A percentile compares a stretch with the other conserved stretches of the same genome.
Conservation (phyloP, 2,329 filamentous ascomycete genomes). For the Lojkania enalia region DNA sequence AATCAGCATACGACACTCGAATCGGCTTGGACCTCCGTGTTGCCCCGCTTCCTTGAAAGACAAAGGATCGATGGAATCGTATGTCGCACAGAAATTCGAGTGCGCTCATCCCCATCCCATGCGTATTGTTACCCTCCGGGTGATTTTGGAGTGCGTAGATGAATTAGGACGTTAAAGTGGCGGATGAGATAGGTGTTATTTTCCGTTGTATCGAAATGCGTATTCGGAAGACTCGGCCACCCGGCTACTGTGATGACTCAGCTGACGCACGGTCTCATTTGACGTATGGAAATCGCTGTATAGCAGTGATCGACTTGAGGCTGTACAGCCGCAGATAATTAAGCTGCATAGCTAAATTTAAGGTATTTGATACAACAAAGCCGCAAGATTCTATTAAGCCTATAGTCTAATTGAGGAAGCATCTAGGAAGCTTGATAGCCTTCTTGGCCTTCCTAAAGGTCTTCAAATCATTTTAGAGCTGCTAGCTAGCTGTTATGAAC, state of each 20-base stretch:
- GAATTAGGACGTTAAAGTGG: neutral
- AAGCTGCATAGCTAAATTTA: neutral
- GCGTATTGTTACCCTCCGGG: too few relatives aligned
- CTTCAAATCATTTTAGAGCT: neutral
- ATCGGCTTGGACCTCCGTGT: conserved; percentile 21
- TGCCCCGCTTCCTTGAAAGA: conserved; percentile 26
- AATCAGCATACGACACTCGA: conserved; percentile 36
- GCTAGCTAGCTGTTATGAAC: too few relatives aligned
- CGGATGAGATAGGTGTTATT: neutral
- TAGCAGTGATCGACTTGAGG: neutral
- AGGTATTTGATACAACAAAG: neutral
- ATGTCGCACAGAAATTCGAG: conserved; percentile 35
- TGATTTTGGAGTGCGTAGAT: too few relatives aligned
- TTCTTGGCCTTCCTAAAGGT: neutral
- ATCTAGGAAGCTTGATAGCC: neutral
- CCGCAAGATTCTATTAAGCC: neutral
- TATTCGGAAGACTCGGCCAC: too few relatives aligned
- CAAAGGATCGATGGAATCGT: conserved; percentile 30
- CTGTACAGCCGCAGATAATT: neutral
- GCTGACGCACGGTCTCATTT: neutral
- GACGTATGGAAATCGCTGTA: neutral
- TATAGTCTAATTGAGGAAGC: neutral
- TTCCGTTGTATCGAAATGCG: neutral
- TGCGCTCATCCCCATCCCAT: conserved; percentile 19
- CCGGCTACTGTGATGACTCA: too few relatives aligned